Conservation (phyloP, 139 green algal genomes). For the Micromonas commoda region DNA sequence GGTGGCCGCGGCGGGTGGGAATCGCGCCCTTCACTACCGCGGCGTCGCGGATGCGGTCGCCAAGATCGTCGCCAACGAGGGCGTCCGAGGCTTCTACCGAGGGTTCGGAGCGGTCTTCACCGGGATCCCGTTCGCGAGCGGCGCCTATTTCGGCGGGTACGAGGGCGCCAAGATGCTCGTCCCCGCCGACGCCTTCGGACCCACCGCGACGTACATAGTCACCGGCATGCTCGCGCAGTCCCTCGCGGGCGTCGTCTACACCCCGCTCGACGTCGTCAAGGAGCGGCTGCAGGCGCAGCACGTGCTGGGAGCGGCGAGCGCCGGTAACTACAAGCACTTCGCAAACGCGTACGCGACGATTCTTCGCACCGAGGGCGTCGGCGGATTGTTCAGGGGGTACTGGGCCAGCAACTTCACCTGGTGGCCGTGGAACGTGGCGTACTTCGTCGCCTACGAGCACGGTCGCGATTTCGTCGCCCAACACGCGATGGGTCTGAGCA, state of each 20-base stretch:
- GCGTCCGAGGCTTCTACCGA: not conserved
- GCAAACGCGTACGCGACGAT: not conserved
- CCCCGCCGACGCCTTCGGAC: not conserved
- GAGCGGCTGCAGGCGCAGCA: constrained; percentile 16
- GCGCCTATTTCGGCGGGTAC: constrained; percentile 16
- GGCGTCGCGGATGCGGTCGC: too few species aligned
- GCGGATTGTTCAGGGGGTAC: constrained; percentile 22
- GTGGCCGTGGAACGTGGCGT: constrained; percentile 18
- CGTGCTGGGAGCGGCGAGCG: not conserved
- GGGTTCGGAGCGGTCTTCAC: constrained; percentile 6
- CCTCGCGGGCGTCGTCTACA: constrained; percentile 21
- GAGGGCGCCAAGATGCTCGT: not conserved
- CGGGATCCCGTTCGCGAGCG: not conserved
- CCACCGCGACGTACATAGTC: not conserved
- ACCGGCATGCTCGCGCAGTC: constrained; percentile 9
- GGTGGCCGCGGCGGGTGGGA: not conserved
- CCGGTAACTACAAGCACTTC: not conserved
- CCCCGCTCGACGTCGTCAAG: constrained; percentile 25
- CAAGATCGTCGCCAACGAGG: not conserved
- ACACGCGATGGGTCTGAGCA: not conserved
- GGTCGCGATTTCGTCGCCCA: not conserved
- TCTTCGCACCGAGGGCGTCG: not conserved
- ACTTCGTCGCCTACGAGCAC: constrained; percentile 14
- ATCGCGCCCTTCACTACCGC: too few species aligned
- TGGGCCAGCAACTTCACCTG: constrained; percentile 18